Percentiles rank a stretch among this genome's conserved stretches.
Evolutionary conservation across 2,329 filamentous ascomycete species (phyloP).

Genomic region (Bisporella sp.): DNA sequence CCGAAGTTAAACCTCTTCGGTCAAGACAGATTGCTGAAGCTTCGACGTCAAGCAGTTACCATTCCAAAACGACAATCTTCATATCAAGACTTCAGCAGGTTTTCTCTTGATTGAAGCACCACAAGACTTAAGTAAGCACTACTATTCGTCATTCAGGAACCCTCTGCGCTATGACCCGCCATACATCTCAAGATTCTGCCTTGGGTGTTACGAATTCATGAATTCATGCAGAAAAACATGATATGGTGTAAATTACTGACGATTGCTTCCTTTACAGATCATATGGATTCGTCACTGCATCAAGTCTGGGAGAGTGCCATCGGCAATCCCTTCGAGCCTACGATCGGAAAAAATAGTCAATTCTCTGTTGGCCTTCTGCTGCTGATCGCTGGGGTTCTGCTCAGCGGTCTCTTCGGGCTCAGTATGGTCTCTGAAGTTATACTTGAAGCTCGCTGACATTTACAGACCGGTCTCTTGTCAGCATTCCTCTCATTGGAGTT

Average conservation of each 20-base stretch:
- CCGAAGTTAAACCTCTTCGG: slow-evolving; percentile 8
- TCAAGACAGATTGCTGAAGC: no score
- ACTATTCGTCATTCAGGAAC: no score
- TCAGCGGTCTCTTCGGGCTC: slow-evolving; percentile 76
- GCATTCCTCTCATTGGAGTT: slow-evolving; percentile 69
- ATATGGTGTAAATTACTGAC: no score
- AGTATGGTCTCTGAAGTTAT: slow-evolving; percentile 49
- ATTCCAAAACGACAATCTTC: no score
- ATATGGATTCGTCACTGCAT: slow-evolving; percentile 76
- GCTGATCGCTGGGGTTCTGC: slow-evolving; percentile 61
- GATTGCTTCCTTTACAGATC: slow-evolving; percentile 12
- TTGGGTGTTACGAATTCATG: no score
- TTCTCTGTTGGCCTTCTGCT: slow-evolving; percentile 75
- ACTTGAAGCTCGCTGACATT: slow-evolving; percentile 10
- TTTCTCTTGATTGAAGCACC: no score
- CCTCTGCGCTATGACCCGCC: no score
- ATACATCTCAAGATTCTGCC: no score
- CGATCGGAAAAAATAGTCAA: slow-evolving; percentile 75
- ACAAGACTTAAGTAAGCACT: no score
- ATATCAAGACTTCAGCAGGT: no score
- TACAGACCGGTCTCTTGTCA: slow-evolving; percentile 73
- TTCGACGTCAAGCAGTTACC: no score
- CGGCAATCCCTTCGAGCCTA: slow-evolving; percentile 75
- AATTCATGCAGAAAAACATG: no score
- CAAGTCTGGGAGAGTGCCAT: slow-evolving; percentile 92